phyloP scores from a whole-genome alignment of 2,329 filamentous ascomycete species.

The Penicillium sp. region DNA sequence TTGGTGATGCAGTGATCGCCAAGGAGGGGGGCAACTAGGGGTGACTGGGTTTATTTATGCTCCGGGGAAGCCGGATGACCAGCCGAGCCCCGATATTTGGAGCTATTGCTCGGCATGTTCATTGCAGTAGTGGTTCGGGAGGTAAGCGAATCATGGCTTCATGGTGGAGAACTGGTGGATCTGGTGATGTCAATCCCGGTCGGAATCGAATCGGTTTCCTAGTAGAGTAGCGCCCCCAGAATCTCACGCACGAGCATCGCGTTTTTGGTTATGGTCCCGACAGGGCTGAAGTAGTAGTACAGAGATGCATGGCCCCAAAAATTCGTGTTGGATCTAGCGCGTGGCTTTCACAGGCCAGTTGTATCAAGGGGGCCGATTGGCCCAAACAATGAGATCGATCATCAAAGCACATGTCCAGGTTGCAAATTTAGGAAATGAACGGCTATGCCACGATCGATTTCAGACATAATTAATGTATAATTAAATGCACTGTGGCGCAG shows the following conservation, averaged over 20 bases:
- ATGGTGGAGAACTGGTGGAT: slow-evolving; percentile 13
- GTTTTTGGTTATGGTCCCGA: not conserved
- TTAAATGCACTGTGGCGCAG: not conserved
- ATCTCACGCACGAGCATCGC: not conserved
- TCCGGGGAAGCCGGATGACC: slow-evolving; percentile 20
- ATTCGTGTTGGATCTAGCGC: not conserved
- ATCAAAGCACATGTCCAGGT: not conserved
- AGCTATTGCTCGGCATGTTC: slow-evolving; percentile 1
- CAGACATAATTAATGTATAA: not conserved
- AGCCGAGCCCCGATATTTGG: slow-evolving; percentile 11
- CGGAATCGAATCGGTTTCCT: not conserved
- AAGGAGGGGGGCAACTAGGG: slow-evolving; percentile 3
- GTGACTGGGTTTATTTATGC: slow-evolving; percentile 16
- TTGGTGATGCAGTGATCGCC: not conserved
- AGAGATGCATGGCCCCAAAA: not conserved
- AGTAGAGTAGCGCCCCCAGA: not conserved
- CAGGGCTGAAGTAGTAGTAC: not conserved
- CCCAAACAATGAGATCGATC: not conserved
- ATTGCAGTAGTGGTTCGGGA: slow-evolving; percentile 7
- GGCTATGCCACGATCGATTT: not conserved
- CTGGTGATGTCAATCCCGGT: slow-evolving; percentile 14
- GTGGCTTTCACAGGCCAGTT: not conserved
- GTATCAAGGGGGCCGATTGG: not conserved
- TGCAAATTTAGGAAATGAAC: not conserved
- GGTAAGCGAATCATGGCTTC: slow-evolving; percentile 15